Conservation (phyloP, 2,329 filamentous ascomycete genomes). For the Albophoma yamanashiensis region DNA sequence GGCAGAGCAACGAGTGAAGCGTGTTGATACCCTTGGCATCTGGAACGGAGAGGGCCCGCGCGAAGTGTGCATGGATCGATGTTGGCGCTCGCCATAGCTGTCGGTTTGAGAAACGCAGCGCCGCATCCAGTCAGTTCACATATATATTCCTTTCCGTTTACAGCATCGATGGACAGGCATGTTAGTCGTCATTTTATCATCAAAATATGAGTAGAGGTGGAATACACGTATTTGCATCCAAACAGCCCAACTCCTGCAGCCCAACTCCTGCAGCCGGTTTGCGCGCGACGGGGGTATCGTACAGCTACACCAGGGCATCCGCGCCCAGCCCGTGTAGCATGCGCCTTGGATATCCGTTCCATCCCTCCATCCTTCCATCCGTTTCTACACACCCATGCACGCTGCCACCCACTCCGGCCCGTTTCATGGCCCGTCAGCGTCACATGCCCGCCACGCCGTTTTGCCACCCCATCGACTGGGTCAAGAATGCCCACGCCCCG, state of each 20-base stretch:
- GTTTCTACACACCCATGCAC: neutral
- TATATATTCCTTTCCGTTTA: neutral
- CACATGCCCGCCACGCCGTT: neutral
- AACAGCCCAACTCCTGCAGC: neutral
- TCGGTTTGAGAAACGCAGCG: neutral
- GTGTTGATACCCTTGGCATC: neutral
- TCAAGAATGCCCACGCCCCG: conserved; percentile 19
- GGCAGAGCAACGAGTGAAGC: neutral
- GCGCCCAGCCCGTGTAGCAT: neutral
- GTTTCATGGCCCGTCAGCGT: neutral
- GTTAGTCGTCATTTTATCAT: neutral
- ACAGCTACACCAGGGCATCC: neutral
- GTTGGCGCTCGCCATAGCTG: too few relatives aligned
- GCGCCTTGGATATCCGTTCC: neutral
- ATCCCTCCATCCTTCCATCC: neutral
- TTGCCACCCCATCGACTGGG: conserved; percentile 16
- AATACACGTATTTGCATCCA: neutral
- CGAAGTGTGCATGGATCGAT: neutral
- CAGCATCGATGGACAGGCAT: neutral
- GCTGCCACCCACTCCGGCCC: neutral
- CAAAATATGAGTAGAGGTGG: neutral
- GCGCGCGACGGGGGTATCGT: neutral
- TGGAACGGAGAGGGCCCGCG: neutral
- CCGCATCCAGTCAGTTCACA: neutral
- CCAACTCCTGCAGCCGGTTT: neutral